Conservation (phyloP, 371 early-diverging fungal species). For the Apophysomyces trapeziformis region DNA sequence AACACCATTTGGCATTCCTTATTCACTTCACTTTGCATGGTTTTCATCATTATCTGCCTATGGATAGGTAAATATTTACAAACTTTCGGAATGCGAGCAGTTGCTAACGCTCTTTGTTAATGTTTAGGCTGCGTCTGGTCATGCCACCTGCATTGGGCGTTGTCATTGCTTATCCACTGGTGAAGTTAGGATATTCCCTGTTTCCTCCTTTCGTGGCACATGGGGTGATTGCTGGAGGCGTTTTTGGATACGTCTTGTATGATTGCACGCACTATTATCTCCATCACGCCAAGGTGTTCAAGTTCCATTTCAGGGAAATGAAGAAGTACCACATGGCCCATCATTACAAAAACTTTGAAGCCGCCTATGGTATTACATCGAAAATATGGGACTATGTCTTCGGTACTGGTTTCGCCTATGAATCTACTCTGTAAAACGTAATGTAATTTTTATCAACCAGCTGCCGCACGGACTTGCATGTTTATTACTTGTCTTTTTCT, state of each 20-base stretch:
- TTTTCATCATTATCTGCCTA: constrained; percentile 95
- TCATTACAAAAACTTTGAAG: constrained; percentile 85
- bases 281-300: constrained; percentile 81
- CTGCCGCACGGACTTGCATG: too few relatives aligned
- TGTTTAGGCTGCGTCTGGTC: constrained; percentile 80
- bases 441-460: not conserved
- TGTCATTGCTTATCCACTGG: constrained; percentile 62
- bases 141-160: constrained; percentile 91
- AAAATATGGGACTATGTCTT: constrained; percentile 89
- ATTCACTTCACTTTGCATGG: constrained; percentile 93
- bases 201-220: constrained; percentile 57
- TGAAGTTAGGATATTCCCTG: constrained; percentile 53
- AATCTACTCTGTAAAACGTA: constrained; percentile 3
- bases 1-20: constrained; percentile 73
- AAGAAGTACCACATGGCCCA: constrained; percentile 93
- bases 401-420: constrained; percentile 52
- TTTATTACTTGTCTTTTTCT: too few relatives aligned
- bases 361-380: constrained; percentile 89
- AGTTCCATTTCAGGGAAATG: constrained; percentile 75
- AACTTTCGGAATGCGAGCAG: too few relatives aligned
- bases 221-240: constrained; percentile 71
- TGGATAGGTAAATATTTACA: constrained; percentile 79
- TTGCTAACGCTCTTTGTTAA: not conserved
- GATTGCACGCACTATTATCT: constrained; percentile 91
- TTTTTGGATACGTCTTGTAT: constrained; percentile 82